Base-by-base conservation (phyloP, 2,329 filamentous ascomycete genomes). In the Claviceps pazoutovae region DNA sequence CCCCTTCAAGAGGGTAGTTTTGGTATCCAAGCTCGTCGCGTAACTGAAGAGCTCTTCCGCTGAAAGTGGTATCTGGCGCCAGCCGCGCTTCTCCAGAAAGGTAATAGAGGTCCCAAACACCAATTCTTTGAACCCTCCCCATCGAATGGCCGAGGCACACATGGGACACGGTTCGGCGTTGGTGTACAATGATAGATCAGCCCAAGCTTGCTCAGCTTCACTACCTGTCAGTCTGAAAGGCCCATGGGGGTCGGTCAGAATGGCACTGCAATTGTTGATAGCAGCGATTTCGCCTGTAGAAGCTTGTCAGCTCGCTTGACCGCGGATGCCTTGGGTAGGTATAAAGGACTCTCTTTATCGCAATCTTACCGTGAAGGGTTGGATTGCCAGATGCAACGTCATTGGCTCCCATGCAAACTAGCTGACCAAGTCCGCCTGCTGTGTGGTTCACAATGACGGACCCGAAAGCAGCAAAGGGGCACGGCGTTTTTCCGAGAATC, bases 141-240 rank as follows among this genome's bases (percentile, higher is more conserved):
- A 79, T 1, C 74, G 70, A 55, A 79, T 77, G 0, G 75, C 76
- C 6, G 74, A 71, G 1, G 76, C 74, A 56, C 77, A 80, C 72
- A 79, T 80, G 6, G 75, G 72, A 59, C 76, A 80, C 52, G 71
- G 73, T 61, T 80, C 76, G 2, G 71, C 76, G 59, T 76, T 80
- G 21, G 76, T 79, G 61, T 80, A 79, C 3, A 79, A 61, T 5
- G 70, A 70, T n/a, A 80, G 61, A 16, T 66, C 56, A 2, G 61
- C 54, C 56, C 75, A 78, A 0, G 75, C 76, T 3, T 57, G 60
- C n/a, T 69, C 58, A 0, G 73, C 68, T 51, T 72, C 66, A 8
- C 58, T 48, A 0, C 69, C 58, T 0, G 64, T 66, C 42, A 78
- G 59, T 3, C 64, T 67, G 60, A 74, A 76, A 0, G 63, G 62